Base-by-base conservation (phyloP, 257 asterid genomes). In the Solanum dulcamara region DNA sequence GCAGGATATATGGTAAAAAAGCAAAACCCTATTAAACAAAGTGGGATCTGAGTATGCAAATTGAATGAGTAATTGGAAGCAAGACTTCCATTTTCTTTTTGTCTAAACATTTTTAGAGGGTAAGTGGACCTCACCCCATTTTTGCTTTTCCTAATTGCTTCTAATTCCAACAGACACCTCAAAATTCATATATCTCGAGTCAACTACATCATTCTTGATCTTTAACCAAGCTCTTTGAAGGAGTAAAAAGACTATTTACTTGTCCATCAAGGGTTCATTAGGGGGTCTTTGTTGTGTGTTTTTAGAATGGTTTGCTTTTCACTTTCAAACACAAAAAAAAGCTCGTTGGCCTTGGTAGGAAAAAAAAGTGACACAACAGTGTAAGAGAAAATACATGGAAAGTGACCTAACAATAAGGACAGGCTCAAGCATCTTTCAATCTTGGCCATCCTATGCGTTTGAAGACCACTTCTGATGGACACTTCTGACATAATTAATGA, bases 21-120 rank as follows among this genome's bases (percentile, higher is more conserved):
- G 14, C 53, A 26, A 68, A 83, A 59, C 8, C 26, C 44, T 30
- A 20, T 40, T n/a, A 26, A 44, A 66, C 84, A 85, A 62, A 84
- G 89, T 87, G 90, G 89, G 80, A 87, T 84, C 88, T 84, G 87
- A 88, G 86, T 86, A 50, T 84, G 90, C 86, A 83, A 81, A 30
- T 57, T 84, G 74, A 82, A 81, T 57, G 26, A 40, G 90, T 84
- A 72, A 84, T 81, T 84, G 86, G 84, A 84, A 80, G 70, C 80
- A 66, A 86, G 85, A 30, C 83, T 87, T 66, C 24, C 72, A 86
- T 79, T 74, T 89, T 67, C 85, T 82, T 46, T 30, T 32, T 28
- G 72, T 66, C 89, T 83, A 72, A 81, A 85, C 86, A 74, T 62
- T 84, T 87, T 57, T 72, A 75, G 77, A 75, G 70, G 72, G 30